Evolutionary conservation across 2,329 filamentous ascomycete genomes (phyloP).

Genomic region (Fusarium drepaniforme): DNA sequence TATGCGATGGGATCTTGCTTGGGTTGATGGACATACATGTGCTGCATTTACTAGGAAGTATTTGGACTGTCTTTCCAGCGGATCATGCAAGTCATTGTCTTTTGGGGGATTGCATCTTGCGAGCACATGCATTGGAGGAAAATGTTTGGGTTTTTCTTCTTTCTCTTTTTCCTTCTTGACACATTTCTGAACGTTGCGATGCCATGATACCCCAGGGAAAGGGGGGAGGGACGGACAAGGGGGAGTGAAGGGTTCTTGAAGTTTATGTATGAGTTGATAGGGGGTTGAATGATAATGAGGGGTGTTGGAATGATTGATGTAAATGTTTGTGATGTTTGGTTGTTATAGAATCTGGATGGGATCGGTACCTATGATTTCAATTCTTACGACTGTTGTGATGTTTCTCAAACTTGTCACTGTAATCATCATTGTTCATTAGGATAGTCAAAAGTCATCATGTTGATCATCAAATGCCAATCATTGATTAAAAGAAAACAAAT

Average conservation of each 20-base stretch:
- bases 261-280: constrained; percentile 32
- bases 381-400: not conserved
- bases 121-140: constrained; percentile 24
- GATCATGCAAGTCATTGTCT: constrained; percentile 22
- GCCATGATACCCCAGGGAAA: constrained; percentile 40
- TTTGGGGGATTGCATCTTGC: constrained; percentile 24
- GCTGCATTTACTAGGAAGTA: constrained; percentile 41
- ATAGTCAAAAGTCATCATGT: not conserved
- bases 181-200: constrained; percentile 18
- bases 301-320: not conserved
- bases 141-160: constrained; percentile 25
- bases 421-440: not conserved
- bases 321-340: not conserved
- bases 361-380: not conserved
- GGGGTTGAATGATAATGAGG: constrained; percentile 4
- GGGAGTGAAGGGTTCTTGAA: constrained; percentile 21
- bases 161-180: constrained; percentile 7
- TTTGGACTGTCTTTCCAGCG: constrained; percentile 34
- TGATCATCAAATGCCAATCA: not conserved
- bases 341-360: not conserved
- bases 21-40: constrained; percentile 25
- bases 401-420: not conserved
- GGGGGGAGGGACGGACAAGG: constrained; percentile 20
- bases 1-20: constrained; percentile 10
- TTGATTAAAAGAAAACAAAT: not conserved